Evolutionary conservation across 768 basidiomycete species (phyloP).

Genomic region (Mycena maculata): DNA sequence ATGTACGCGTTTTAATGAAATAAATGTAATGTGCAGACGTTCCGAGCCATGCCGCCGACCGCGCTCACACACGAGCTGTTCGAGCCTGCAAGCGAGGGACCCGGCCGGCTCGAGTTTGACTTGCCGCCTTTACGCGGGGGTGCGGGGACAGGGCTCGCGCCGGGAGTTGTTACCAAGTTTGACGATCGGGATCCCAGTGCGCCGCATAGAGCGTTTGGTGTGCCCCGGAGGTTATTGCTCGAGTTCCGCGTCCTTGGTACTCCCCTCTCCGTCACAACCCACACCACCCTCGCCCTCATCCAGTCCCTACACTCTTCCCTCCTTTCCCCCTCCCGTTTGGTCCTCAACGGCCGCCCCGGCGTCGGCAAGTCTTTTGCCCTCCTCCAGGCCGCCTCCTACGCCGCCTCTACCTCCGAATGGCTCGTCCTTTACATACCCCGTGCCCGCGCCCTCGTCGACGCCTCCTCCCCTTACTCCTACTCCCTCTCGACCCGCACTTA

Average conservation of each 20-base stretch:
- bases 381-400: constrained; percentile 81
- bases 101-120: constrained; percentile 45
- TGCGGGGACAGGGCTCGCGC: constrained; percentile 11
- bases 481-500: constrained; percentile 83
- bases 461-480: constrained; percentile 77
- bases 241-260: constrained; percentile 81
- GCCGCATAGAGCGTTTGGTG: constrained; percentile 73
- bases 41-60: constrained; percentile 42
- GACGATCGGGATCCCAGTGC: constrained; percentile 4
- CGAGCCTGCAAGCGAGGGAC: constrained; percentile 42
- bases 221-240: constrained; percentile 75
- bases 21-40: too few relatives aligned
- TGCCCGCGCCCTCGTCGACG: constrained; percentile 67
- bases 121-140: constrained; percentile 56
- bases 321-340: constrained; percentile 54
- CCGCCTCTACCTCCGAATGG: constrained; percentile 68
- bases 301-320: constrained; percentile 22
- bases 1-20: background rate
- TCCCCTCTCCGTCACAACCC: constrained; percentile 81
- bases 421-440: constrained; percentile 88
- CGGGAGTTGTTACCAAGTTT: constrained; percentile 45
- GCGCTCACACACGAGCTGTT: constrained; percentile 57
- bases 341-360: constrained; percentile 67
- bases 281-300: constrained; percentile 3
- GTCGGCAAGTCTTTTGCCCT: constrained; percentile 86